A percentile compares a stretch with the other conserved stretches of the same genome.
These are phyloP conservation scores for Phlebiopsis gigantea DNA, from an alignment of 768 basidiomycete genomes.

Conservation along the genomic window DNA sequence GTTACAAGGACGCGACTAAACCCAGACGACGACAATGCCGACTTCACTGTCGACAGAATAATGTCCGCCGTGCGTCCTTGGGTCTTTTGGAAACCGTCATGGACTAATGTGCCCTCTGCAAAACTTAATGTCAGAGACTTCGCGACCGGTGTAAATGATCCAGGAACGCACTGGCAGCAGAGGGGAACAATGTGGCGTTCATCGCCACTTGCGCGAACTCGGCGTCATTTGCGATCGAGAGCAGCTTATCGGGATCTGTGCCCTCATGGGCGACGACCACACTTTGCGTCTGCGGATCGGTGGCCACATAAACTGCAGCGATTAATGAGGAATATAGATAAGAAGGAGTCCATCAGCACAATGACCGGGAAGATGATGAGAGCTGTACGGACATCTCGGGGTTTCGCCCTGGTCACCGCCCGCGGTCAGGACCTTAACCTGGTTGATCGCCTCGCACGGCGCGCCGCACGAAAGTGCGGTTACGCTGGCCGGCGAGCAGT, in stretches of 20 bases:
- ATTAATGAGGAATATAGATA: background rate
- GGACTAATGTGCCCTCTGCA: constrained; percentile 18
- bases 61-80: constrained; percentile 23
- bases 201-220: constrained; percentile 22
- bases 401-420: constrained; percentile 21
- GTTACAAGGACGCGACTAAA: constrained; percentile 24
- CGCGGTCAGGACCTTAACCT: constrained; percentile 18
- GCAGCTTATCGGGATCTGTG: constrained; percentile 26
- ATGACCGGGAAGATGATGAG: background rate
- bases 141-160: background rate
- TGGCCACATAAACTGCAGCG: constrained; percentile 20
- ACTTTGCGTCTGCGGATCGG: constrained; percentile 30
- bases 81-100: constrained; percentile 25
- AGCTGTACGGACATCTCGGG: constrained; percentile 16
- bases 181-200: constrained; percentile 36
- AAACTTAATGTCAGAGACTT: background rate
- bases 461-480: constrained; percentile 21
- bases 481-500: constrained; percentile 20
- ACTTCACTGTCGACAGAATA: constrained; percentile 23
- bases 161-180: constrained; percentile 15
- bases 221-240: constrained; percentile 22
- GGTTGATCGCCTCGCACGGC: constrained; percentile 21
- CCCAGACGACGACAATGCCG: constrained; percentile 19
- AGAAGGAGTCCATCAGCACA: background rate
- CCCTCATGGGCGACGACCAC: constrained; percentile 35